phyloP scores from a whole-genome alignment of 345 rosid species.

The Toxicodendron radicans region DNA sequence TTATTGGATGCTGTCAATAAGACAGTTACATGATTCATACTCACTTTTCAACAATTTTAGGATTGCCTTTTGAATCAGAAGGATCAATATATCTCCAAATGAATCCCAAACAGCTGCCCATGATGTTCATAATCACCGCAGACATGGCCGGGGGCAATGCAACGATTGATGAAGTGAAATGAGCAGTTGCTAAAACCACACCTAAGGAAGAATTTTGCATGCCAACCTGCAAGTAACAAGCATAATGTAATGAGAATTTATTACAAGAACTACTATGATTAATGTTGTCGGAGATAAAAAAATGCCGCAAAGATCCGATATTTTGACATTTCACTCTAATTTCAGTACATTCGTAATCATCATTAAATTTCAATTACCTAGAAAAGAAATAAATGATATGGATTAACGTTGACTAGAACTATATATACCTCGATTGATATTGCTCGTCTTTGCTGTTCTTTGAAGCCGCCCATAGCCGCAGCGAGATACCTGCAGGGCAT shows the following conservation, averaged over 20 bases:
- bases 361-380: too few relatives aligned
- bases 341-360: not conserved
- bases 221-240: conserved; percentile 46
- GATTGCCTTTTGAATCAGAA: conserved; percentile 13
- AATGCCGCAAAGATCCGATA: not conserved
- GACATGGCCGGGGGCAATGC: conserved; percentile 61
- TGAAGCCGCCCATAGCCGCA: conserved; percentile 48
- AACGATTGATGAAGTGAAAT: conserved; percentile 59
- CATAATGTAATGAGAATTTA: not conserved
- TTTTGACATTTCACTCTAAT: not conserved
- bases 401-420: not conserved
- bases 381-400: too few relatives aligned
- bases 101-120: conserved; percentile 61
- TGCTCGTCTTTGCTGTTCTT: conserved; percentile 60
- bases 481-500: conserved; percentile 45
- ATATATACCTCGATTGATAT: conserved; percentile 54
- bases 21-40: not conserved
- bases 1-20: too few relatives aligned
- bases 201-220: conserved; percentile 74
- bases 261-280: conserved; percentile 21
- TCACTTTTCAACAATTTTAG: conserved; percentile 15
- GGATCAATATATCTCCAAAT: conserved; percentile 51
- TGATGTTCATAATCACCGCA: conserved; percentile 67
- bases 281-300: not conserved
- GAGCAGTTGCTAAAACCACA: conserved; percentile 63